A percentile compares a stretch with the other conserved stretches of the same genome.
Conservation (phyloP, 164 flowering plant species). For the Brasenia schreberi region DNA sequence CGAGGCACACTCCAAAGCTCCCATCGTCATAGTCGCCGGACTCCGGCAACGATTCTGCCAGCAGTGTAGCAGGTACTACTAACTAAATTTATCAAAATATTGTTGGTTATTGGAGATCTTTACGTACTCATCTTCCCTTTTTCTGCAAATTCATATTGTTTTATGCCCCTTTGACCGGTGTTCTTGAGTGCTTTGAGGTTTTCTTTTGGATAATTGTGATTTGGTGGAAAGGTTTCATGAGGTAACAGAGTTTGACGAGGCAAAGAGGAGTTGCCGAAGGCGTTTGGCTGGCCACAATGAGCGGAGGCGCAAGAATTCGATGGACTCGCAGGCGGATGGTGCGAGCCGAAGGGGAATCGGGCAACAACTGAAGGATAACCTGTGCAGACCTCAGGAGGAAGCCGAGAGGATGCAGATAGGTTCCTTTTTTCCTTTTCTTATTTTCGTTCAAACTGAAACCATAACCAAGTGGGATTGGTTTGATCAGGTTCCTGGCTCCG, state of each 20-base stretch:
- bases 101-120: not conserved
- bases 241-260: slow-evolving; percentile 71
- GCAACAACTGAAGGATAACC: slow-evolving; percentile 17
- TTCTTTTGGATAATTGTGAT: not conserved
- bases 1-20: slow-evolving; percentile 62
- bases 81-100: not conserved
- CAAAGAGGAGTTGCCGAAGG: slow-evolving; percentile 78
- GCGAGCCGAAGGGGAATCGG: slow-evolving; percentile 13
- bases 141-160: not conserved
- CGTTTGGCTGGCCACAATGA: slow-evolving; percentile 89
- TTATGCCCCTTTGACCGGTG: not conserved
- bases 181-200: not conserved
- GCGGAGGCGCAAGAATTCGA: slow-evolving; percentile 52
- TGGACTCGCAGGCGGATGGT: slow-evolving; percentile 39
- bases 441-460: too few species aligned
- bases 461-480: too few species aligned
- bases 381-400: slow-evolving; percentile 19
- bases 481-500: too few species aligned
- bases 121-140: not conserved
- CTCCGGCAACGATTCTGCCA: slow-evolving; percentile 74
- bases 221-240: slow-evolving; percentile 57
- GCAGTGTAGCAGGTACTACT: slow-evolving; percentile 82
- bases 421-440: too few species aligned
- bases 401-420: slow-evolving; percentile 13
- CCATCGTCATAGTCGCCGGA: slow-evolving; percentile 39